Base-by-base conservation (phyloP, 495 filamentous ascomycete genomes). In the Hypoxylon fuscum region DNA sequence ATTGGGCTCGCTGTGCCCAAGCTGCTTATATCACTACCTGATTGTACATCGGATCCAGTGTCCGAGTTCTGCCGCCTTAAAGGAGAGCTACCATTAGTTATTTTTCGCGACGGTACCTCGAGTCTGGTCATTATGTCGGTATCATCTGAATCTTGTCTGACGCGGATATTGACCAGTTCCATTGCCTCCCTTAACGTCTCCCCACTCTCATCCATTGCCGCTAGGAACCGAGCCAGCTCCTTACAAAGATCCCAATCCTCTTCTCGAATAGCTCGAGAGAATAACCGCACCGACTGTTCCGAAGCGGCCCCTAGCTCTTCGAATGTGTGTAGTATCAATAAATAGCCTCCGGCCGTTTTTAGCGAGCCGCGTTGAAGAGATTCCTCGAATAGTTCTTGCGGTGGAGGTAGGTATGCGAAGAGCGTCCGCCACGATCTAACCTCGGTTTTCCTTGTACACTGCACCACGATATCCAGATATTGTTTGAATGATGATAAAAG, bases 401-500 rank as follows among this genome's bases (percentile, higher is more conserved):
- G 92, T 2, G 93, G 89, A 2, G 96, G 95, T 1, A 98, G 83
- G 66, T 96, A 88, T 8, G 87, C 83, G 72, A 98, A 98, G 2
- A 99, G 82, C 1, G 96, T 96, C 22, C 89, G 88, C 96, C 96
- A 99, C 17, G 90, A 96, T 22, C 93, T 87, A 5, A 97, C 86
- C 66, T 99, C 96, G 0, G 96, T 99, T 76, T 99, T 98, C 17
- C 96, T 88, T 0, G 95, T 97, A 74, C 96, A 99, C 77, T 96
- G 94, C 1, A 99, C 93, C 4, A 99, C 87, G 53, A 97, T 92
- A 70, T 98, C 95, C 25, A 98, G 86, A 57, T 97, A 98, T 45
- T 91, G 80, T 22, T 89, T 88, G 60, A 97, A 96, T 0, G 90
- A 91, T 0, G 92, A 92, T 2, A 99, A 83, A 58, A 98, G 95